A percentile compares a stretch with the other conserved stretches of the same genome.
Evolutionary conservation across 371 early-diverging fungal species (phyloP).

Genomic region (Astathelohania contejeani): DNA sequence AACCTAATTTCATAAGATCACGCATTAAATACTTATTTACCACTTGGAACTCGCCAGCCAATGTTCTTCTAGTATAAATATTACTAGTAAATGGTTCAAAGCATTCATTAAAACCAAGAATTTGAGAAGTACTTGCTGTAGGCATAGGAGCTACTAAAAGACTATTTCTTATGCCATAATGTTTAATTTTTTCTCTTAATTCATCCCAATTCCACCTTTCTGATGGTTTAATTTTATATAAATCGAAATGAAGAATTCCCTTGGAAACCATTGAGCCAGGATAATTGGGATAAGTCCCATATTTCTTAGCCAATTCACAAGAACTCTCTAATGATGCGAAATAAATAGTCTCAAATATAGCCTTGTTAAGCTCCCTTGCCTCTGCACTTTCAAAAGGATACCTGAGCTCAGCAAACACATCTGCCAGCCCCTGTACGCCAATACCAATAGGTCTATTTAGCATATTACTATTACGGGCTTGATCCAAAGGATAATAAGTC

Average conservation of each 20-base stretch:
- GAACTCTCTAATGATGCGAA: constrained; percentile 84
- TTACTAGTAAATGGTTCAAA: constrained; percentile 96
- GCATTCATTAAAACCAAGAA: constrained; percentile 92
- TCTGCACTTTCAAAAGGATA: constrained; percentile 81
- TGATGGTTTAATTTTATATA: constrained; percentile 64
- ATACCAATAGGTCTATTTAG: constrained; percentile 90
- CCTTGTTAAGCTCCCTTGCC: constrained; percentile 67
- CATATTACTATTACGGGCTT: constrained; percentile 70
- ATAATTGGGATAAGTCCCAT: constrained; percentile 75
- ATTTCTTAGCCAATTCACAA: constrained; percentile 65
- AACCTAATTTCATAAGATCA: constrained; percentile 70
- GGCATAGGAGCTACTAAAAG: constrained; percentile 97
- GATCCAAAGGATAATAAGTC: constrained; percentile 83
- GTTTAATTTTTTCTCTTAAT: constrained; percentile 63
- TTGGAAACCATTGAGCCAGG: constrained; percentile 71
- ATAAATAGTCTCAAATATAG: constrained; percentile 92
- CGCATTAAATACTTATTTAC: constrained; percentile 86
- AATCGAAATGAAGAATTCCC: constrained; percentile 82
- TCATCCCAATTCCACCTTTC: constrained; percentile 75
- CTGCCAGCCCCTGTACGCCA: constrained; percentile 96
- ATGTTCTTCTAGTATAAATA: constrained; percentile 86
- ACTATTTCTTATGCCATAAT: constrained; percentile 86
- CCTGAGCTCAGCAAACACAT: constrained; percentile 81
- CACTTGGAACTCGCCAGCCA: constrained; percentile 96
- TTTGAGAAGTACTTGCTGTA: constrained; percentile 93